A percentile compares a stretch with the other conserved stretches of the same genome.
Conservation (phyloP, 2,329 filamentous ascomycete genomes). For the Fonsecaea erecta region DNA sequence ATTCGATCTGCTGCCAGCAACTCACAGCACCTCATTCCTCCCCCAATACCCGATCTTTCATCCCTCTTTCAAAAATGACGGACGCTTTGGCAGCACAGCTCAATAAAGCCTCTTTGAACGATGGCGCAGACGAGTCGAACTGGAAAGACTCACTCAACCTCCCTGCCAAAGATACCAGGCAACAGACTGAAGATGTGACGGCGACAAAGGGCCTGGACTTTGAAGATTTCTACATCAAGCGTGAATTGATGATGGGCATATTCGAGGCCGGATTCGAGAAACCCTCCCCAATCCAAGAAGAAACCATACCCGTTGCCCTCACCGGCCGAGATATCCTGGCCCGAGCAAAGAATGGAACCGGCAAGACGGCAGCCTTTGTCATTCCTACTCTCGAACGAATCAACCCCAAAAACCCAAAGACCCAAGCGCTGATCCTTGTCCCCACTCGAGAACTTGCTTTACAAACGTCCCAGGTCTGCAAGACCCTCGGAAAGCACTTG, state of each 20-base stretch:
- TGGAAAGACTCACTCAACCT: constrained; percentile 54
- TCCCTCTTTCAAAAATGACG: constrained; percentile 23
- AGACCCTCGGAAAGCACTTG: constrained; percentile 95
- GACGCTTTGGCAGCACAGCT: constrained; percentile 50
- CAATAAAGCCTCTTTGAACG: constrained; percentile 50
- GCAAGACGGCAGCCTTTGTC: constrained; percentile 97
- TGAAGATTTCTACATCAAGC: constrained; percentile 93
- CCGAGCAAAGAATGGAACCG: constrained; percentile 96
- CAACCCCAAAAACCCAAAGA: constrained; percentile 95
- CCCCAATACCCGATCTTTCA: constrained; percentile 1
- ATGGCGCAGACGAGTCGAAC: constrained; percentile 45
- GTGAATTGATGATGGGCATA: constrained; percentile 96
- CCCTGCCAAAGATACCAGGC: constrained; percentile 54
- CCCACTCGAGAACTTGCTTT: constrained; percentile 96
- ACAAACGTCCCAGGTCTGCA: constrained; percentile 99
- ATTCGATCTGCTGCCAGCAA: neutral
- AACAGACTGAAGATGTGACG: constrained; percentile 78
- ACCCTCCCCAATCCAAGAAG: constrained; percentile 98
- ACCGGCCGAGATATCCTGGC: constrained; percentile 95
- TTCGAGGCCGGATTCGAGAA: constrained; percentile 99
- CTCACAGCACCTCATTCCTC: constrained; percentile 2
- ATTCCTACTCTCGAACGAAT: constrained; percentile 94
- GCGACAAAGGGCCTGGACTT: constrained; percentile 97
- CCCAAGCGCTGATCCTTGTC: constrained; percentile 93
- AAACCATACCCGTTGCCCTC: constrained; percentile 94